A percentile compares a stretch with the other conserved stretches of the same genome.
phyloP scores from a whole-genome alignment of 768 basidiomycete species.

The Russula ochroleuca region DNA sequence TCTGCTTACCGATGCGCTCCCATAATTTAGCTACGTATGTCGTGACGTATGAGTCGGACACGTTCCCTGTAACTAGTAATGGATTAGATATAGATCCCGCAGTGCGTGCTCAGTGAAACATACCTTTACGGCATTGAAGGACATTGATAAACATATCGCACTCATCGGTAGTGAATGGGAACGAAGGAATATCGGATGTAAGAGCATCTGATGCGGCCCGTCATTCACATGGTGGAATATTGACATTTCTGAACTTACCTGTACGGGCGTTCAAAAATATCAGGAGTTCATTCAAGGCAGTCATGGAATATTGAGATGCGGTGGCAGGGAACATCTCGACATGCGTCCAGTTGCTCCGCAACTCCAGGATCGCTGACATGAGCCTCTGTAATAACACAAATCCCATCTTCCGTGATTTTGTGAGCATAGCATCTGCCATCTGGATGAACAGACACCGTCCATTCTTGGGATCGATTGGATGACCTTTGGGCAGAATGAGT shows the following conservation, averaged over 20 bases:
- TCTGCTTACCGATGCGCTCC: slow-evolving; percentile 9
- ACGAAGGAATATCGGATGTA: slow-evolving; percentile 9
- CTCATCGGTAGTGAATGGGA: slow-evolving; percentile 15
- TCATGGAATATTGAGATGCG: background rate
- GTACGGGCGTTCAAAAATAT: slow-evolving; percentile 1
- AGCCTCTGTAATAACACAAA: slow-evolving; percentile 15
- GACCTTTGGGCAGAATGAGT: background rate
- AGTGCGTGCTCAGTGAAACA: background rate
- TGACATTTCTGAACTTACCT: too few relatives aligned
- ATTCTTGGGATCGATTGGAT: slow-evolving; percentile 3
- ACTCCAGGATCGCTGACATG: background rate
- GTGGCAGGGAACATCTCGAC: slow-evolving; percentile 17
- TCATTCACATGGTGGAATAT: too few relatives aligned
- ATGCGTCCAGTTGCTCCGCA: slow-evolving; percentile 1
- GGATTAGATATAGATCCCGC: background rate
- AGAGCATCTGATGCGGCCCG: slow-evolving; percentile 15
- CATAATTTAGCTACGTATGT: slow-evolving; percentile 6
- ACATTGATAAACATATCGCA: background rate
- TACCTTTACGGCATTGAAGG: slow-evolving; percentile 9
- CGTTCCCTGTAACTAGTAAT: background rate
- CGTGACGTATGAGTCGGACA: background rate
- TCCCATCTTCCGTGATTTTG: background rate
- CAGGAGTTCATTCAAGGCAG: slow-evolving; percentile 14
- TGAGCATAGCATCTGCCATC: slow-evolving; percentile 16
- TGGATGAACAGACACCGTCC: slow-evolving; percentile 9